Evolutionary conservation across 371 early-diverging fungal genomes (phyloP), one percentile per base, ranked within the genome.

Genomic region (Vittaforma corneae): DNA sequence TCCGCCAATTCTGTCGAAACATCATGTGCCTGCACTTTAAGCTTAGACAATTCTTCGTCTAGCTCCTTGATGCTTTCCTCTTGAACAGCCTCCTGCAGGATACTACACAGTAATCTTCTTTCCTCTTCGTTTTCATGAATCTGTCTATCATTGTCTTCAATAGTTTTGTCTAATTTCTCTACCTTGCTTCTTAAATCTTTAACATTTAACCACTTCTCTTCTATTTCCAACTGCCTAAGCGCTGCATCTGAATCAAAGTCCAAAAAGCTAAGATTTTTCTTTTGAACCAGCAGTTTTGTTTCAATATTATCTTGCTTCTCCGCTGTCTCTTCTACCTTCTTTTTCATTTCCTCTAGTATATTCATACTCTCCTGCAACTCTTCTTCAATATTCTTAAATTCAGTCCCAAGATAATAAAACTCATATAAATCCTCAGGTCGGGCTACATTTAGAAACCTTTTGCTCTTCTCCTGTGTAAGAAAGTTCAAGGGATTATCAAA

Each of bases 401-500:
- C 62, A 22, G 76, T 75, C 26, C 78, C 80, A 40, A 54, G 46
- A 44, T 71, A 64, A 67, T 78, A 79, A 38, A 77, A 74, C 5
- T 57, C 20, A 60, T 79, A 79, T 11, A 79, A 37, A 9, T 35
- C 33, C 28, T 68, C 56, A 22, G 72, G 62, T 3, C 64, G 56
- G 18, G 67, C 32, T 29, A 48, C 54, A 47, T 59, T 77, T 35
- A 79, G 50, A 59, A 79, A 70, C 51, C 66, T 75, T 54, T 79
- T 79, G n/a, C 72, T 26, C 22, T 72, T 54, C 28, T 79, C 80
- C 55, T 79, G 80, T 46, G 77, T 77, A 4, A 79, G 65, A 61
- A 76, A 79, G 52, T 72, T 75, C 37, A 79, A 22, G 1, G 77
- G 77, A 67, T 75, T 79, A n/a, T 60, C 59, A 51, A 79, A 62